A percentile compares a stretch with the other conserved stretches of the same genome.
Evolutionary conservation across 257 asterid genomes (phyloP).

Genomic region (Salvia hispanica): DNA sequence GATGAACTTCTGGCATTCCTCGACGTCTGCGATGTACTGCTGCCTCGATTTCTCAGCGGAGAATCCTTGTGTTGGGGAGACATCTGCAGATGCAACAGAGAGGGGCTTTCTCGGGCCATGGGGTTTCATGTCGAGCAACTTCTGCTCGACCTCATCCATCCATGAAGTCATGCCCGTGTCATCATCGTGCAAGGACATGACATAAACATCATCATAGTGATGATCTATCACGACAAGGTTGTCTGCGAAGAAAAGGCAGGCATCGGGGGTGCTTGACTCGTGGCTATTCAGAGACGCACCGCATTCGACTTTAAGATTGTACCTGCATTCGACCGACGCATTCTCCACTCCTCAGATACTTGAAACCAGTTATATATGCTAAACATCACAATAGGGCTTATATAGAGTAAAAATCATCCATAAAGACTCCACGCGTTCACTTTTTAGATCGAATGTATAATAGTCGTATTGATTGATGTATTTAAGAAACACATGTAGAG

Average conservation of each 20-base stretch:
- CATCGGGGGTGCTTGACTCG: constrained; percentile 83
- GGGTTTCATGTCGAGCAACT: constrained; percentile 54
- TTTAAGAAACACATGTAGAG: not conserved
- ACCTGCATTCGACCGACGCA: constrained; percentile 56
- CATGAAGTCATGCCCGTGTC: constrained; percentile 44
- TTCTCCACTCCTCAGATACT: not conserved
- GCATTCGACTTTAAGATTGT: constrained; percentile 93
- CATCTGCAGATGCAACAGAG: constrained; percentile 28
- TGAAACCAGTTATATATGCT: not conserved
- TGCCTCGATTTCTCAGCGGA: constrained; percentile 71
- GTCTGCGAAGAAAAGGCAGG: constrained; percentile 94
- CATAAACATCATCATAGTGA: constrained; percentile 61
- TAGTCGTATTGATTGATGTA: not conserved
- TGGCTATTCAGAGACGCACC: constrained; percentile 68
- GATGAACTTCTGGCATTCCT: constrained; percentile 72
- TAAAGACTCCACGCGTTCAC: too few species aligned
- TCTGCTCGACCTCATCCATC: constrained; percentile 68
- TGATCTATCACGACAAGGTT: constrained; percentile 86
- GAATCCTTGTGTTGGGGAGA: constrained; percentile 47
- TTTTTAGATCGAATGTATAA: not conserved
- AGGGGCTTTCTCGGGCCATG: constrained; percentile 21
- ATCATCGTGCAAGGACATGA: constrained; percentile 56
- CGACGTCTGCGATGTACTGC: constrained; percentile 69
- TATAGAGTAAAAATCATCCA: too few species aligned
- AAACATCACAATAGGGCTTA: not conserved